Base-by-base conservation (phyloP, 2,329 filamentous ascomycete species). In the Stemphylium beticola region DNA sequence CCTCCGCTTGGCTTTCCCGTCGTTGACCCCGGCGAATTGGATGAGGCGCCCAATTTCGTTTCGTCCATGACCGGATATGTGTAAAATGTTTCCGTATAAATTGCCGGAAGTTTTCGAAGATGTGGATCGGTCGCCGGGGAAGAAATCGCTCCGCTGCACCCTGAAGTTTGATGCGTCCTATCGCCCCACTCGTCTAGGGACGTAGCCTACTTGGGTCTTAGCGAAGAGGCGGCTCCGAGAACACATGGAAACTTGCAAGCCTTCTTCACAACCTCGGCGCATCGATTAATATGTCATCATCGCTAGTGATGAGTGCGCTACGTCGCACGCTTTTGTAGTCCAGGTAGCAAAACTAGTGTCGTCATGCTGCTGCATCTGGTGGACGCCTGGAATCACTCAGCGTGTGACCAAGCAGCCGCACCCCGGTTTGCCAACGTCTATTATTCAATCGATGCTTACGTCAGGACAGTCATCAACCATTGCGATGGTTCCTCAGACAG, bases 1-100 rank as follows among this genome's bases (percentile, higher is more conserved):
- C 71, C 71, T 29, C 67, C 66, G 29, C 61, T 55, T 32, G 63
- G 57, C 43, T 71, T 74, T 45, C 49, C 51, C n/a, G 60, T 58
- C 39, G 22, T 24, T 7, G 61, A 55, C 34, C 41, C 64, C 34
- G 68, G 64, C 53, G 64, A 69, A 26, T 67, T 66, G 33, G 66
- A 60, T 49, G 65, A 60, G 15, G 58, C 58, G 51, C 26, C 47
- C 17, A 58, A 37, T 24, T 63, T 65, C 34, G 65, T 57, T 39
- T 73, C 69, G 17, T 60, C 60, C 71, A 72, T 72, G 38, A 50
- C 60, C 57, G 39, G 24, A 36, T 14, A 38, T 34, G 26, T 29
- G 43, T 34, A 49, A 29, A 47, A 24, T 40, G 20, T 46, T 46
- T 47, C 60, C 58, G 24, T 52, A 49, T 52, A 41, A 32, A 34